A percentile compares a stretch with the other conserved stretches of the same genome.
Evolutionary conservation across 805 yeast species (phyloP).

Genomic region (Metschnikowia borealis): DNA sequence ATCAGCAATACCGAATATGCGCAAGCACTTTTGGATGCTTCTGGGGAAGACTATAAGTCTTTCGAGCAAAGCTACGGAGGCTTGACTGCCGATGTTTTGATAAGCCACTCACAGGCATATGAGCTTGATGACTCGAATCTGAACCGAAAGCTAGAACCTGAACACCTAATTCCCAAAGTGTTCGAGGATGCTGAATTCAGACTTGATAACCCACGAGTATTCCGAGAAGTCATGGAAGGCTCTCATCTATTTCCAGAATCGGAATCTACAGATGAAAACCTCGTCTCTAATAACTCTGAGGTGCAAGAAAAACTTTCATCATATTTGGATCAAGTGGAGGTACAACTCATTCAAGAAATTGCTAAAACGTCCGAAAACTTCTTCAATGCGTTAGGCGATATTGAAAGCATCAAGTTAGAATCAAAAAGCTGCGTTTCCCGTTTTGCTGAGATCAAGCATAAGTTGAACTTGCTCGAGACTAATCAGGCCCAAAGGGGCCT

Average conservation of each 20-base stretch:
- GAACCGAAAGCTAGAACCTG: background rate
- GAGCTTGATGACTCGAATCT: conserved; percentile 8
- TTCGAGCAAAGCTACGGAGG: conserved; percentile 37
- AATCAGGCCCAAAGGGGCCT: conserved; percentile 50
- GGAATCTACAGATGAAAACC: conserved; percentile 18
- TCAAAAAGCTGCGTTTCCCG: conserved; percentile 49
- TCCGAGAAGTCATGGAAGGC: conserved; percentile 67
- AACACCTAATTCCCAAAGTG: conserved; percentile 54
- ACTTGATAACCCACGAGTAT: conserved; percentile 83
- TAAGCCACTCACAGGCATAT: conserved; percentile 25
- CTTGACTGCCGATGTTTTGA: conserved; percentile 36
- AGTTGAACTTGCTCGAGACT: conserved; percentile 44
- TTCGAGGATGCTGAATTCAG: conserved; percentile 67
- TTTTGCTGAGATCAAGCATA: conserved; percentile 43
- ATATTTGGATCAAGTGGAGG: conserved; percentile 81
- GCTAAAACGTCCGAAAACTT: conserved; percentile 81
- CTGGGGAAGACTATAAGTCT: conserved; percentile 26
- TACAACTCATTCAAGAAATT: conserved; percentile 75
- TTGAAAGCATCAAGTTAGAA: conserved; percentile 57
- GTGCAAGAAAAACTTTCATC: conserved; percentile 76
- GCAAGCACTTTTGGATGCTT: conserved; percentile 16
- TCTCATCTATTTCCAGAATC: conserved; percentile 39
- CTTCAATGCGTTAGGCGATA: conserved; percentile 77
- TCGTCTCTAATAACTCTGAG: conserved; percentile 46
- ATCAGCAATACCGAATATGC: conserved; percentile 22